Evolutionary conservation across 78 protist species (phyloP), one percentile per base, ranked within the genome.

Genomic region (Planoprotostelium fungivorum): DNA sequence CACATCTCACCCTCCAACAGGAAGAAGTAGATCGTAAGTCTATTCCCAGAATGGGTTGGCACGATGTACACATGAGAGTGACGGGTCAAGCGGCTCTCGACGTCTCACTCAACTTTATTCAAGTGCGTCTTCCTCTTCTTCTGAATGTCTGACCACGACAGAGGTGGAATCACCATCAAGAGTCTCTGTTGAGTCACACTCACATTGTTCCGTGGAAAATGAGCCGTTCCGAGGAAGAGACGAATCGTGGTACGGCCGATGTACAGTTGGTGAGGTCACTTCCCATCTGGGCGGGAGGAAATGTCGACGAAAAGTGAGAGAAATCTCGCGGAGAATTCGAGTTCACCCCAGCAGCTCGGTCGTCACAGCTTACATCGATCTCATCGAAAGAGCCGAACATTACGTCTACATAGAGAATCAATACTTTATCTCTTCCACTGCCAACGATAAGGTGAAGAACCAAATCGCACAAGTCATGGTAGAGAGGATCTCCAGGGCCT

Each of bases 371-470:
- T 94, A 94, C 63, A 29, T 95, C 29, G 91, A 94, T 23, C 91
- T 89, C 35, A 97, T 97, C 31, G 90, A 38, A 35, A 88, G 84
- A 23, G 92, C 98, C 28, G 84, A 95, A 85, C 95, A 94, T 83
- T 97, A 84, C 29, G 87, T 97, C 34, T 97, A 97, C 88, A 96
- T 97, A 37, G 98, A 96, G 83, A 93, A 96, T 35, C 98, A 97
- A 89, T 90, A 88, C 86, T 93, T 93, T 88, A 89, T 90, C 0
- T 86, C 91, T 0, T 90, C 95, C 16, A 89, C 90, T 87, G 93
- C 94, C 0, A 90, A 90, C 37, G 88, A 88, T 16, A 29, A 88
- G 34, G 95, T 89, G 37, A 86, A 90, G 93, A 93, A 93, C 38
- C 92, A 88, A 73, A 91, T 95, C 39, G 88, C 94, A 29, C 0